Conservation (phyloP, 371 early-diverging fungal species). For the Gilbertella persicaria region DNA sequence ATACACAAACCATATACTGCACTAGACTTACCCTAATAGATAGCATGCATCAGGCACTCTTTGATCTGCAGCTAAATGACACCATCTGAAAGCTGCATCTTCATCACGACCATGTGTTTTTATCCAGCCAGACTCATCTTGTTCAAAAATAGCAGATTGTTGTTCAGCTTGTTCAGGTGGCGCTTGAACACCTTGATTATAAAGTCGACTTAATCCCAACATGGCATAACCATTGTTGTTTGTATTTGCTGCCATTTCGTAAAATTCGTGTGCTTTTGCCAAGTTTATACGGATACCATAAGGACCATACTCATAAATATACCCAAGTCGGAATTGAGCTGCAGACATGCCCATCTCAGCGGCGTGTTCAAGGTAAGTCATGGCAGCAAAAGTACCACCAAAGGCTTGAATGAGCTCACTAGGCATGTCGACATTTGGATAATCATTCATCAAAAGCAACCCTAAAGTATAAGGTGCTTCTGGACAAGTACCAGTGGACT, state of each 20-base stretch:
- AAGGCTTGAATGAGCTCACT: slow-evolving; percentile 32
- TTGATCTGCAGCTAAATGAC: slow-evolving; percentile 40
- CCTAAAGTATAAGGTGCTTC: slow-evolving; percentile 46
- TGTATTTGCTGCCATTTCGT: slow-evolving; percentile 30
- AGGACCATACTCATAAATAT: slow-evolving; percentile 30
- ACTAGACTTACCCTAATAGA: slow-evolving; percentile 36
- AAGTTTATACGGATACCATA: slow-evolving; percentile 30
- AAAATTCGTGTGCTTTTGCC: slow-evolving; percentile 27
- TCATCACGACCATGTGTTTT: slow-evolving; percentile 39
- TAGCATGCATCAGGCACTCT: slow-evolving; percentile 40
- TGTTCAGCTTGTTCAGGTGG: slow-evolving; percentile 29
- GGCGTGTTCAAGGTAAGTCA: slow-evolving; percentile 33
- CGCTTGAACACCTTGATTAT: slow-evolving; percentile 37
- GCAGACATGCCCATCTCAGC: slow-evolving; percentile 34
- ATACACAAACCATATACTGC: slow-evolving; percentile 1
- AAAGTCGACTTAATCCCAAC: slow-evolving; percentile 34
- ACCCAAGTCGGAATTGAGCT: slow-evolving; percentile 33
- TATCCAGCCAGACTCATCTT: slow-evolving; percentile 44
- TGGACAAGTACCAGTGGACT: slow-evolving; percentile 30
- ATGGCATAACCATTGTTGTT: slow-evolving; percentile 28
- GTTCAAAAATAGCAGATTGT: slow-evolving; percentile 20
- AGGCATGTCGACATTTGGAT: slow-evolving; percentile 35
- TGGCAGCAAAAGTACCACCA: slow-evolving; percentile 35
- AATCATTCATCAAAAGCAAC: slow-evolving; percentile 31
- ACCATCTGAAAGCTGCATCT: slow-evolving; percentile 50